Percentiles rank a stretch among this genome's conserved stretches.
phyloP scores from a whole-genome alignment of 306 rosid genomes.

The Glycine latifolia region DNA sequence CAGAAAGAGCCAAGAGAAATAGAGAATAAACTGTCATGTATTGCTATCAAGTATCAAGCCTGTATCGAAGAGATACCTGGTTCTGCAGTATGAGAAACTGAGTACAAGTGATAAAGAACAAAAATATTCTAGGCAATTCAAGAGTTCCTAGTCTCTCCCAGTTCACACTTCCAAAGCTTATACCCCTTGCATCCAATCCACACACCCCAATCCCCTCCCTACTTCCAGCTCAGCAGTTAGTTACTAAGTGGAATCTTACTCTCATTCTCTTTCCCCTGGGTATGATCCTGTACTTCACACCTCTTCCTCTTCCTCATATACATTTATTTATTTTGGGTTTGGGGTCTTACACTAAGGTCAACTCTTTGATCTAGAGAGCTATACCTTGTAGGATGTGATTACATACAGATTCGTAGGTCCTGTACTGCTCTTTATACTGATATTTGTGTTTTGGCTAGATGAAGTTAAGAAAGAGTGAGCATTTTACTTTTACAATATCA shows the following conservation, averaged over 20 bases:
- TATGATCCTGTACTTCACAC: no score
- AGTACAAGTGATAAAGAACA: not conserved
- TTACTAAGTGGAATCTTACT: no score
- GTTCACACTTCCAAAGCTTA: no score
- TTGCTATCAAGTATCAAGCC: not conserved
- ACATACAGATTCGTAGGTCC: not conserved
- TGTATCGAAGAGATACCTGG: not conserved
- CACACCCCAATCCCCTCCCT: no score
- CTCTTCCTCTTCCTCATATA: no score
- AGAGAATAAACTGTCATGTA: not conserved
- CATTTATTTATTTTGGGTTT: not conserved
- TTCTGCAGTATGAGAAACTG: not conserved
- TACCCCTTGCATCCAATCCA: no score
- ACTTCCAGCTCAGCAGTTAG: no score
- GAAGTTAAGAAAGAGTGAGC: not conserved
- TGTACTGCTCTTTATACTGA: not conserved
- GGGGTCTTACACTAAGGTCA: constrained; percentile 1
- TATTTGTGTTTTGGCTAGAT: constrained; percentile 5
- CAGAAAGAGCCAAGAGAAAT: not conserved
- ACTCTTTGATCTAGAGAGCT: constrained; percentile 4
- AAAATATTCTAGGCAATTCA: not conserved
- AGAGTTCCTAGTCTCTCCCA: no score
- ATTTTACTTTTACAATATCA: not conserved
- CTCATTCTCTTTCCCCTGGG: no score
- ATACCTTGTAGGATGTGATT: not conserved